Base-by-base conservation (phyloP, 345 rosid species). In the Zanthoxylum bungeanum region DNA sequence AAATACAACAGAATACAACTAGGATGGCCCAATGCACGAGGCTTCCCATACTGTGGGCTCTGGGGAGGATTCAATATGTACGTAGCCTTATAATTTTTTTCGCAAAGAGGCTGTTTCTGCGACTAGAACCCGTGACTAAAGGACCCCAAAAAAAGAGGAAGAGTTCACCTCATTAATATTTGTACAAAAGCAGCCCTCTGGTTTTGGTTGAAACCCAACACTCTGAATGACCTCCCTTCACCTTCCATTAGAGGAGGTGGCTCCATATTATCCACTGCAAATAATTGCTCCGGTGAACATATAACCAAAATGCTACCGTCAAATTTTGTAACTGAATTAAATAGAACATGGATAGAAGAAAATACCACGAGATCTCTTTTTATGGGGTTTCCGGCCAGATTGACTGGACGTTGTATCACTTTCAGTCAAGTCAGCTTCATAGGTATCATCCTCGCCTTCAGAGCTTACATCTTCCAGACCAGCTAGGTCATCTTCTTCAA, bases 401-500 rank as follows among this genome's bases (percentile, higher is more conserved):
- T 82, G 96, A 83, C 86, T 76, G 16, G 88, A 85, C 31, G 87
- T 65, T 75, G 97, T 75, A 80, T 96, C 99, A 68, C 90, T 88
- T 74, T 88, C 96, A 17, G 95, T 86, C 78, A 90, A 76, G 56
- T 91, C 98, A 33, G 97, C 98, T 86, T 96, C 99, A 69, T 87
- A 96, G 71, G 91, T 93, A 81, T 93, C 98, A 83, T 96, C 97
- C 84, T 89, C 98, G 4, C 89, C 94, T 70, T 96, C 98, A 55
- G 97, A 88, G 79, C 99, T 93, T 71, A 91, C 90, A 83, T 91
- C 99, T 88, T 96, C 97, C 80, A 93, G 67, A 76, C 99, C 99
- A 72, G 99, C 99, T 77, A 96, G 97, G 78, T 96, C 98, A 78
- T 96, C 99, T 9, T 96, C 99, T 77, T 96, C 98, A 70, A 93